Percentiles rank a stretch among this genome's conserved stretches.
These are phyloP conservation scores for Solanum hybrid DNA, from an alignment of 305 asterid species.

Conservation along the genomic window DNA sequence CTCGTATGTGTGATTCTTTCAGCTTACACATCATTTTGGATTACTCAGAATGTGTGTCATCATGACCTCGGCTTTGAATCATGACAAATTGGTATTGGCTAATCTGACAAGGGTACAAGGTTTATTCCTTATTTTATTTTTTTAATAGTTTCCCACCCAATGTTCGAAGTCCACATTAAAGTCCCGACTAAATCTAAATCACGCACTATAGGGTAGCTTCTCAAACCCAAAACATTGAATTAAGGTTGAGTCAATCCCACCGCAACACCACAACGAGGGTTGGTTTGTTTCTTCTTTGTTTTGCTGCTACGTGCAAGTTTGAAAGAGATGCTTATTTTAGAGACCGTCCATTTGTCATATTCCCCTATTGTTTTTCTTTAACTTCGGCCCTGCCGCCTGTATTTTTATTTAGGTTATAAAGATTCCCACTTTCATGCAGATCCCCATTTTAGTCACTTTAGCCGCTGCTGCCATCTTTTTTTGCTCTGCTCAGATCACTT, in stretches of 20 bases:
- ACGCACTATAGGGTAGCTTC: accelerated
- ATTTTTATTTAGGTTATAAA: background rate
- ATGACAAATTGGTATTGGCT: too few species aligned
- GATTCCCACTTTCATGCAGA: background rate
- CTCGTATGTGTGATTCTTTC: too few species aligned
- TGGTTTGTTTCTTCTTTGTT: background rate
- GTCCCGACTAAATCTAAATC: accelerated
- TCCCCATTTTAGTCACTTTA: background rate
- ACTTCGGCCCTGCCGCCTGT: background rate
- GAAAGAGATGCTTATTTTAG: background rate
- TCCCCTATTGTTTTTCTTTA: background rate
- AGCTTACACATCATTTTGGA: too few species aligned
- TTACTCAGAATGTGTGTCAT: too few species aligned
- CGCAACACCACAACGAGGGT: background rate
- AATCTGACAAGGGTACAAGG: background rate
- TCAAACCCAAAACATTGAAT: too few species aligned
- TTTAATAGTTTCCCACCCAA: too few species aligned
- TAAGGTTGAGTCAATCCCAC: background rate
- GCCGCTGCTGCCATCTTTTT: background rate
- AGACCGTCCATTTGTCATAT: constrained; percentile 1
- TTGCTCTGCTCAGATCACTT: background rate
- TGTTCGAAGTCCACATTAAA: accelerated
- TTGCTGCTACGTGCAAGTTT: background rate
- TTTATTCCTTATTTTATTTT: too few species aligned
- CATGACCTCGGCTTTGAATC: too few species aligned